phyloP scores from a whole-genome alignment of 2,329 filamentous ascomycete genomes.

The Hymenoscyphus occultus region DNA sequence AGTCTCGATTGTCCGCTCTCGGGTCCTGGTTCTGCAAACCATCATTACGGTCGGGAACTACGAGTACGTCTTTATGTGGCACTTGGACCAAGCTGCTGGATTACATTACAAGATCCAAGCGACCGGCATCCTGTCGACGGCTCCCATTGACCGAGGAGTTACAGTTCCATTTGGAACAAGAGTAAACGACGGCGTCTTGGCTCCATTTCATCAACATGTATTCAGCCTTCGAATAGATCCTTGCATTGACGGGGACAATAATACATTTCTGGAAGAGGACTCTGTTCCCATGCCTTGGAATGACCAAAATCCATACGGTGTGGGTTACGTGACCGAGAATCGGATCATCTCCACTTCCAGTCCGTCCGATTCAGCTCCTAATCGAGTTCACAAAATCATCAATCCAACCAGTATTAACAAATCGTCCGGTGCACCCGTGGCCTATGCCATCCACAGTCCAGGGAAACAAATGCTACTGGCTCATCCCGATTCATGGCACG shows the following conservation, averaged over 20 bases:
- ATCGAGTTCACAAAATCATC: slow-evolving; percentile 81
- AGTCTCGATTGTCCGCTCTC: slow-evolving; percentile 27
- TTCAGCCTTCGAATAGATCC: slow-evolving; percentile 56
- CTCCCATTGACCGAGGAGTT: slow-evolving; percentile 53
- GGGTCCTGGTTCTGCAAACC: slow-evolving; percentile 29
- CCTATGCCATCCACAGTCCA: slow-evolving; percentile 83
- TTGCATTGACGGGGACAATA: slow-evolving; percentile 52
- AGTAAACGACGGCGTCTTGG: slow-evolving; percentile 57
- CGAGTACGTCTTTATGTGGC: slow-evolving; percentile 64
- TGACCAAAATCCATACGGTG: slow-evolving; percentile 50
- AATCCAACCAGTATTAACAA: slow-evolving; percentile 78
- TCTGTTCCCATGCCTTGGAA: slow-evolving; percentile 45
- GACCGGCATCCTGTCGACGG: slow-evolving; percentile 58
- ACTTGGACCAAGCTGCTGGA: slow-evolving; percentile 62
- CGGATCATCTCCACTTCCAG: slow-evolving; percentile 33
- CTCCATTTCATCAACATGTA: slow-evolving; percentile 58
- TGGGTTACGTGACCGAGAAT: slow-evolving; percentile 45
- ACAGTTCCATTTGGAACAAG: slow-evolving; percentile 44
- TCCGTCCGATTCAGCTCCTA: slow-evolving; percentile 45
- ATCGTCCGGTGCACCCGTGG: slow-evolving; percentile 76
- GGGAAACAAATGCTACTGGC: slow-evolving; percentile 76
- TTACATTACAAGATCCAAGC: slow-evolving; percentile 61
- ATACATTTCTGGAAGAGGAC: slow-evolving; percentile 54
- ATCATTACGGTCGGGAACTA: slow-evolving; percentile 62
- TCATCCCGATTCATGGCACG: slow-evolving; percentile 75